phyloP scores from a whole-genome alignment of 192 early-diverging fungal genomes.

The Anaeromyces robustus region DNA sequence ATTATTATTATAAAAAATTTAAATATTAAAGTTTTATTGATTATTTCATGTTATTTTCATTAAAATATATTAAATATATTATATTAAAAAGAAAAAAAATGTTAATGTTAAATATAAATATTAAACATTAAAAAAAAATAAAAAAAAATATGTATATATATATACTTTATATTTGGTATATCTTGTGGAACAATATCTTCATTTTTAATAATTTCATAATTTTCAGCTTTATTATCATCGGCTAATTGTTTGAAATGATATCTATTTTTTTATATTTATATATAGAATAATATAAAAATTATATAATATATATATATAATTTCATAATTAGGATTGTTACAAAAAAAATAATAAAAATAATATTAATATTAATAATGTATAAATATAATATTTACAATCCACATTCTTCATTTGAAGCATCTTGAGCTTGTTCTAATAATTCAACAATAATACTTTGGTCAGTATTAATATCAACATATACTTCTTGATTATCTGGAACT shows the following conservation, averaged over 20 bases:
- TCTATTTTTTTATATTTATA: slow-evolving; percentile 10
- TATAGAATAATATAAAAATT: not conserved
- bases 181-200: slow-evolving; percentile 1
- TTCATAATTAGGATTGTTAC: too few species aligned
- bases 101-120: too few species aligned
- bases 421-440: slow-evolving; percentile 50
- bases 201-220: slow-evolving; percentile 18
- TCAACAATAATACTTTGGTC: slow-evolving; percentile 79
- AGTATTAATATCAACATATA: slow-evolving; percentile 50
- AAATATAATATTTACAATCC: slow-evolving; percentile 24
- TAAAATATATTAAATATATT: too few species aligned
- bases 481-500: slow-evolving; percentile 85
- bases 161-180: not conserved
- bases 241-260: slow-evolving; percentile 71
- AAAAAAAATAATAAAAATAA: too few species aligned
- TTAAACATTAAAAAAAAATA: too few species aligned
- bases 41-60: too few species aligned
- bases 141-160: too few species aligned
- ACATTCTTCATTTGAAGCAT: slow-evolving; percentile 24
- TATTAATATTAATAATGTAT: not conserved
- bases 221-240: slow-evolving; percentile 51
- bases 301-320: too few species aligned
- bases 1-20: too few species aligned
- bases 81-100: too few species aligned
- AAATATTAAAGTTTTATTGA: too few species aligned